Evolutionary conservation across 1,284 basidiomycete genomes (phyloP).

Genomic region (Tilletiopsis washingtonensis): DNA sequence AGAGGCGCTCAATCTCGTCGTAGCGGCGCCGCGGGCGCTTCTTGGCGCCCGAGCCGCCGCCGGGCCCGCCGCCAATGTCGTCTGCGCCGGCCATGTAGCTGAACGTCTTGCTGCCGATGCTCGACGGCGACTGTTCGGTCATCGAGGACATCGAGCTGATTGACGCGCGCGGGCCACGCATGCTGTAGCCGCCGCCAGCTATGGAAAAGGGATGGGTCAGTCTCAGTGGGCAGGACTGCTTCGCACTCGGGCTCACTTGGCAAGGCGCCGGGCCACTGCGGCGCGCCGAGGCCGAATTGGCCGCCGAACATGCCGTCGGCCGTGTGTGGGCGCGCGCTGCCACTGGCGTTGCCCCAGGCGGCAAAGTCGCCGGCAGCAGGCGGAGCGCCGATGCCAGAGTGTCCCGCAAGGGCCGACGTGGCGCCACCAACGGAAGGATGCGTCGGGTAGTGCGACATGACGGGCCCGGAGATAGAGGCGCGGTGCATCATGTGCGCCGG

Average conservation of each 20-base stretch:
- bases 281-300: neutral
- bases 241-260: neutral
- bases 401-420: neutral
- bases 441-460: slow-evolving; percentile 11
- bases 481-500: slow-evolving; percentile 14
- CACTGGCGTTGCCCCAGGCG: slow-evolving; percentile 31
- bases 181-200: slow-evolving; percentile 3
- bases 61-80: slow-evolving; percentile 11
- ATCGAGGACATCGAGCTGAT: neutral
- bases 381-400: slow-evolving; percentile 12
- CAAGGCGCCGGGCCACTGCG: neutral
- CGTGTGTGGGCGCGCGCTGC: slow-evolving; percentile 33
- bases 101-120: slow-evolving; percentile 19
- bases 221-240: no score
- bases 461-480: slow-evolving; percentile 28
- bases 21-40: slow-evolving; percentile 35
- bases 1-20: slow-evolving; percentile 70
- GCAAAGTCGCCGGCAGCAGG: slow-evolving; percentile 25
- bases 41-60: slow-evolving; percentile 14
- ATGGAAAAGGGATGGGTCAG: no score
- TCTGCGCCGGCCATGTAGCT: slow-evolving; percentile 25
- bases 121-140: neutral
- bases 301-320: slow-evolving; percentile 37
- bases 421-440: no score
- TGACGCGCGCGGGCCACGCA: neutral